Percentiles rank a stretch among this genome's conserved stretches.
phyloP scores from a whole-genome alignment of 352 stramenopile species.

The Pythium dissimile region DNA sequence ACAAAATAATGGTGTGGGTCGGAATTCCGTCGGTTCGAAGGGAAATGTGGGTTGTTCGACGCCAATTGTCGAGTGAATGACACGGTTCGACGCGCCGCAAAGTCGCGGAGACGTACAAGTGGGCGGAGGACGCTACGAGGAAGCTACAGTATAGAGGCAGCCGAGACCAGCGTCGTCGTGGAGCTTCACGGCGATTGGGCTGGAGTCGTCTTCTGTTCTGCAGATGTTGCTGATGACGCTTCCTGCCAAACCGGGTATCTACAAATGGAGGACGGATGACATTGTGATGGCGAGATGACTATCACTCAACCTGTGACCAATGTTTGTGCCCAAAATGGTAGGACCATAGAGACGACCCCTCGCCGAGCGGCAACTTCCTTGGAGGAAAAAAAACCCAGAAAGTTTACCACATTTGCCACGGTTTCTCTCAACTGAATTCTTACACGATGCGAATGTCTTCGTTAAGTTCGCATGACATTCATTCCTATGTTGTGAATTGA shows the following conservation, averaged over 20 bases:
- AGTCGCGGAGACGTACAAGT: not conserved
- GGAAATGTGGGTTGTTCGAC: not conserved
- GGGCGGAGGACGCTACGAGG: not conserved
- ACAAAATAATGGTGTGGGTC: not conserved
- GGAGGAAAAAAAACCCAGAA: conserved; percentile 11
- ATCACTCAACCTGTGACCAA: too few relatives aligned
- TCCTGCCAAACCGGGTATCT: conserved; percentile 10
- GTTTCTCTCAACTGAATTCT: too few relatives aligned
- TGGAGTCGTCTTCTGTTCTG: conserved; percentile 9
- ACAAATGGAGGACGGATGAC: conserved; percentile 10
- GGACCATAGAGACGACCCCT: conserved; percentile 8
- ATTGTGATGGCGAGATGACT: too few relatives aligned
- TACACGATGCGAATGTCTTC: not conserved
- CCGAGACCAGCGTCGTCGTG: not conserved
- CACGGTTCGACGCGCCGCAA: not conserved
- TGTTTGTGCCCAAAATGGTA: not conserved
- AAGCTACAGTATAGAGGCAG: not conserved
- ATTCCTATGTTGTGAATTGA: conserved; percentile 33
- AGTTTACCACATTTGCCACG: not conserved
- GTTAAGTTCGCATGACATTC: not conserved
- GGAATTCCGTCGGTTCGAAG: not conserved
- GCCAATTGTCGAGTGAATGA: not conserved
- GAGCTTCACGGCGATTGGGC: conserved; percentile 17
- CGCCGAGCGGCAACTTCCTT: conserved; percentile 1
- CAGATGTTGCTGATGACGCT: conserved; percentile 25